Evolutionary conservation across 1,139 yeast genomes (phyloP), one percentile per base, ranked within the genome.

Genomic region (Yarrowia galli): DNA sequence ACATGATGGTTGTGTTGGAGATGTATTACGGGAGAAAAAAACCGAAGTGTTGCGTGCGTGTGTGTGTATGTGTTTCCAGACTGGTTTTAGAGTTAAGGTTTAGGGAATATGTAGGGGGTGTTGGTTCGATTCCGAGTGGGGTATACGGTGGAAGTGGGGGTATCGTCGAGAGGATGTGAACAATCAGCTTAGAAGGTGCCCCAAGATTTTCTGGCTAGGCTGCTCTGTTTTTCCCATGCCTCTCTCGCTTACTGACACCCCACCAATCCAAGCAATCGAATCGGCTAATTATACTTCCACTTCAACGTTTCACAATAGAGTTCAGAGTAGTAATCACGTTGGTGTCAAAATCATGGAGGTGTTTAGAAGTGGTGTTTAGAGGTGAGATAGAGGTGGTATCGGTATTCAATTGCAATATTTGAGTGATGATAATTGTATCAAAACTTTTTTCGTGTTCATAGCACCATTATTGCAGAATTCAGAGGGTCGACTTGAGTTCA

Each of bases 1-100:
- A 70, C 71, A 71, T 70, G 38, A 32, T 67, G 46, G 46, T 32
- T 54, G 53, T 32, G 49, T 12, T 18, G 23, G 46, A 20, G 15
- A 25, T 15, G 42, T 13, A 22, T 25, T 25, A 25, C 28, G 28
- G 28, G 7, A 23, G 40, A 53, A 53, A 53, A 53, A 32, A 53
- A 53, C 43, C 22, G 46, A n/a, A n/a, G n/a, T n/a, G n/a, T n/a
- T n/a, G n/a, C n/a, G n/a, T n/a, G n/a, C n/a, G 20, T 42, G 25
- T 38, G 58, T 38, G 58, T 45, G 7, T 43, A 25, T 54, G n/a
- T 25, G 48, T 23, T 25, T 40, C 35, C 9, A 15, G 42, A 35
- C 23, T 8, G 4, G 36, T 40, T 40, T 58, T 25, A 40, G 13
- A n/a, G 22, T 56, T 56, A 56, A 25, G 48, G 63, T 56, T 56